Evolutionary conservation across 805 yeast genomes (phyloP), one percentile per base, ranked within the genome.

Genomic region (Citeromyces nyonsensis): DNA sequence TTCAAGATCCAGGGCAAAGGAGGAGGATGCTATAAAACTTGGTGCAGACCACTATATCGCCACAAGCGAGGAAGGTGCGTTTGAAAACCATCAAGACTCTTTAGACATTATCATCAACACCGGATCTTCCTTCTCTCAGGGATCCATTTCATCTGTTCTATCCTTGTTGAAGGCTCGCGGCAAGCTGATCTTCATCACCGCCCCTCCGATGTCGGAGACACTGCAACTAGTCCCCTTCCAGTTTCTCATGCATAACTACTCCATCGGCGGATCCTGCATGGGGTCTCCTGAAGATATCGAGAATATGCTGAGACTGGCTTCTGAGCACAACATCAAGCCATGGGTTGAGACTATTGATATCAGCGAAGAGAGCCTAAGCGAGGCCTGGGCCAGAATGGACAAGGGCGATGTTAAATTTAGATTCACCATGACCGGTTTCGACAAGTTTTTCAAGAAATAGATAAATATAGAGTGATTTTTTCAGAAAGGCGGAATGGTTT

Each of bases 261-360:
- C 63, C 29, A 55, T 71, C 38, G 78, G 75, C 33, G 61, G 77
- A 7, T 73, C 84, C 9, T 59, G 61, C 36, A 57, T 67, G 50
- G 91, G 73, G 29, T 64, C 77, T 30, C 71, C 73, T 49, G 51
- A 51, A 32, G 86, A 79, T 55, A 77, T 78, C 43, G 48, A 60
- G 30, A 78, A 74, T 40, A 66, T 81, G 73, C 61, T 81, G 42
- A 57, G 71, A 29, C 48, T 80, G 39, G 80, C 85, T 13, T 69
- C 67, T 13, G 62, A 72, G 42, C 61, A 73, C 42, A 53, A 61
- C 28, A 59, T 78, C 45, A 60, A 56, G 35, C 73, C 82, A 14
- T 73, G 80, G 77, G 62, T 68, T 33, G 83, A 77, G 54, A 57
- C 60, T 18, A 54, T 77, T 32, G 68, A 70, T 18, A 61, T 75